phyloP scores from a whole-genome alignment of 805 yeast genomes.

The Hanseniaspora meyeri region DNA sequence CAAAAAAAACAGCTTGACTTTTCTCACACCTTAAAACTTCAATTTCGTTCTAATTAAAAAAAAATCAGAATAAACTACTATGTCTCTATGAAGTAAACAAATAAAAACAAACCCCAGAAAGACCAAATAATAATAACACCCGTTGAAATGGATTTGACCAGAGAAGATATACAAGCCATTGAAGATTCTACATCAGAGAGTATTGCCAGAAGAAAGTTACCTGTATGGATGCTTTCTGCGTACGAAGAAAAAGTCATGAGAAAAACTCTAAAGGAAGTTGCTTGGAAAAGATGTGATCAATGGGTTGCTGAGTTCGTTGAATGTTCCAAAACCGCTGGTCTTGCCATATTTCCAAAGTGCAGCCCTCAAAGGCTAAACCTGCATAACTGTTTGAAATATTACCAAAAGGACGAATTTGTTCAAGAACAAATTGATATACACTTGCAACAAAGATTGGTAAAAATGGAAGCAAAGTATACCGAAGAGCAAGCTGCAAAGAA shows the following conservation, averaged over 20 bases:
- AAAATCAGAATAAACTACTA: too few species aligned
- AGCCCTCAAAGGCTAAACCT: slow-evolving; percentile 44
- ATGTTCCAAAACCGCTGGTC: slow-evolving; percentile 52
- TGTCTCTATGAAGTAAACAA: background rate
- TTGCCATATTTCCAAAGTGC: slow-evolving; percentile 58
- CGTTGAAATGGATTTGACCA: slow-evolving; percentile 9
- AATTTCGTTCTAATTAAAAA: too few species aligned
- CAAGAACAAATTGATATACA: slow-evolving; percentile 58
- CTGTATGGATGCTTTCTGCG: slow-evolving; percentile 67
- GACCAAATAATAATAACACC: background rate
- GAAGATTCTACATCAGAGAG: slow-evolving; percentile 18
- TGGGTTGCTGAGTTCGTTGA: slow-evolving; percentile 53
- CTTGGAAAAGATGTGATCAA: slow-evolving; percentile 57
- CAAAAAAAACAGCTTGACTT: too few species aligned
- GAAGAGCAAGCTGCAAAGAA: slow-evolving; percentile 10
- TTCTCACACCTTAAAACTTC: too few species aligned
- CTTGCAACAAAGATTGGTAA: slow-evolving; percentile 44
- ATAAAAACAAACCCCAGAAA: background rate
- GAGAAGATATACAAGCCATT: slow-evolving; percentile 12
- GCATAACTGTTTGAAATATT: slow-evolving; percentile 49
- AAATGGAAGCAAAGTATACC: slow-evolving; percentile 23
- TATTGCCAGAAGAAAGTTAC: slow-evolving; percentile 30
- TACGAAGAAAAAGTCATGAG: slow-evolving; percentile 63
- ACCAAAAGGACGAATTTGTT: slow-evolving; percentile 50
- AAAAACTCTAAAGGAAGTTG: slow-evolving; percentile 53